Evolutionary conservation across 208 protist genomes (phyloP), one percentile per base, ranked within the genome.

Genomic region (Crithidia fasciculata): DNA sequence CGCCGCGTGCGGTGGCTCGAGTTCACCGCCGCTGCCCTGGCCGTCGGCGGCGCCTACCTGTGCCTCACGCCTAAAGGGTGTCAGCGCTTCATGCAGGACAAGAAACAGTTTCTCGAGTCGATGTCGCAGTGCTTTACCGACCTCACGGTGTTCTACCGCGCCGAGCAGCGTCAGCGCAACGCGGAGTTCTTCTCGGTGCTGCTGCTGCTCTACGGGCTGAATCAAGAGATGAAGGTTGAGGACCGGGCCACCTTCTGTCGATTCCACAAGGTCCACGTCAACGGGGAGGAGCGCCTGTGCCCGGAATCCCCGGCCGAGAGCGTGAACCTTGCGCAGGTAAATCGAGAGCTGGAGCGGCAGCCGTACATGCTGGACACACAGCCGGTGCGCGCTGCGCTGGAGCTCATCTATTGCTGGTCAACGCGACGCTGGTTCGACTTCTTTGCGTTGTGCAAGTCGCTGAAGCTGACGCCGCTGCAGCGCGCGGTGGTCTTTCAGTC

Each of bases 101-200:
- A 96, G 80, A 85, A 89, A 70, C 86, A 92, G 45, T 96, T 95
- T 62, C 66, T 95, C 1, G 89, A 96, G 73, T 95, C 89, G 62
- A 92, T 95, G 53, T 86, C 89, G 18, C 92, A 96, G 81, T 95
- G 89, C 66, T 95, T 96, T 78, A 90, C 86, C 19, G 88, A 94
- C 73, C 71, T 96, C 52, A 80, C 85, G 10, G 63, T 91, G 37
- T 89, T 78, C 58, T 96, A 96, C 69, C 85, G 92, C 10, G 71
- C 80, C 12, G 86, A 94, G 76, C 78, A 84, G 60, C 81, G 81
- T n/a, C 66, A 78, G 49, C 80, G 81, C 15, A 84, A 94, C 59
- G 83, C 86, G 6, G 89, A 96, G 72, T 88, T 93, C 67, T 78
- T 96, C 55, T 93, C 89, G 5, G 73, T 93, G 37, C 72, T 96